Evolutionary conservation across 2,329 filamentous ascomycete genomes (phyloP), one percentile per base, ranked within the genome.

Genomic region (Tolypocladium inflatum): DNA sequence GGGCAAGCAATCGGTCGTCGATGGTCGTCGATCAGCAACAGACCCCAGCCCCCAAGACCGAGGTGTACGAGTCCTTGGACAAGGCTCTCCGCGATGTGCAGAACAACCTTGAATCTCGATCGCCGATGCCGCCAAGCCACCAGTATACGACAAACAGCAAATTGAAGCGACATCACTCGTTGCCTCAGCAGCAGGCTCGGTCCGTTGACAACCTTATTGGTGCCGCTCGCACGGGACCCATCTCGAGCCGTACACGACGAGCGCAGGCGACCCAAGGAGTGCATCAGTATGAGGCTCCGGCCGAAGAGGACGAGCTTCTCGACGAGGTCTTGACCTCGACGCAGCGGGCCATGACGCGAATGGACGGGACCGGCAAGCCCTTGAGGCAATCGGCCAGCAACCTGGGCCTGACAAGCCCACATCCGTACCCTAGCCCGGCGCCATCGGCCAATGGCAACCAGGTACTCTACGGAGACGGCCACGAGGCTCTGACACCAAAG

Each of bases 281-380:
- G 54, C 88, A 89, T 66, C 87, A 90, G 61, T 97, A 97, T 69
- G 94, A 99, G 68, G 92, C 92, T 0, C 91, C 94, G 1, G 92
- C 96, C 66, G 94, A 99, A 73, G 93, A 97, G 69, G 94, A 99
- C 60, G 94, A 99, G 74, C 81, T 99, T 11, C 80, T 97, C 11
- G 92, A 97, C 64, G 94, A 99, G 73, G 91, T 86, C 23, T 78
- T 97, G 48, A 82, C 86, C 54, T 90, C 89, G 7, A 89, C 91
- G 0, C 87, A 87, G 66, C 84, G 83, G 61, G 90, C 86, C 9
- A 88, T 89, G 67, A 87, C 84, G 68, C 85, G 85, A 11, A 78
- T 96, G 60, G 90, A 81, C 69, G 81, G 75, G 68, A 73, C 75
- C 2, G 61, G 61, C 41, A 73, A 74, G 61, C 64, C 73, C 39